A percentile compares a stretch with the other conserved stretches of the same genome.
phyloP scores from a whole-genome alignment of 805 yeast species.

The Candida nitratophila region DNA sequence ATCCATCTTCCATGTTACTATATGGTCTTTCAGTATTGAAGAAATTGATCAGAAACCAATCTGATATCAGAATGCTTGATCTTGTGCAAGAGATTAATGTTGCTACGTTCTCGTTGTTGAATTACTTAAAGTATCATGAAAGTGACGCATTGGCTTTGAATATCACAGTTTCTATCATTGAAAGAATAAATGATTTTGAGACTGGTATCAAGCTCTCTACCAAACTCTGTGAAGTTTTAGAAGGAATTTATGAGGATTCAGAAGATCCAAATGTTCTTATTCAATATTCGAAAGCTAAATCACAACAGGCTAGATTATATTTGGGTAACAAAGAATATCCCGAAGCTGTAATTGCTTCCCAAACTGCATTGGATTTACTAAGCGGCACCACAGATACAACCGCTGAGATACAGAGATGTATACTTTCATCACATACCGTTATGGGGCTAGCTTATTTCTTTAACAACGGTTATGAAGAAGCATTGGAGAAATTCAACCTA shows the following conservation, averaged over 20 bases:
- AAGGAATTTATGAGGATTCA: slow-evolving; percentile 37
- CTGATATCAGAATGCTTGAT: slow-evolving; percentile 47
- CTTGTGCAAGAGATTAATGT: slow-evolving; percentile 59
- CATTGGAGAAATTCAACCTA: slow-evolving; percentile 13
- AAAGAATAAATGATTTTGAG: slow-evolving; percentile 60
- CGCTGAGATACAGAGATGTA: slow-evolving; percentile 17
- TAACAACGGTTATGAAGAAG: slow-evolving; percentile 47
- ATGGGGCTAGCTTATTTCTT: slow-evolving; percentile 71
- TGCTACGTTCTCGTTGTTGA: slow-evolving; percentile 60
- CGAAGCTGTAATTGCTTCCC: slow-evolving; percentile 54
- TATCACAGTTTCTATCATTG: slow-evolving; percentile 50
- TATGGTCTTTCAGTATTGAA: slow-evolving; percentile 56
- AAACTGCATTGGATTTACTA: slow-evolving; percentile 44
- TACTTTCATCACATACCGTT: slow-evolving; percentile 57
- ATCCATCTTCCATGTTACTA: slow-evolving; percentile 61
- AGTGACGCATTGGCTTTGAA: slow-evolving; percentile 50
- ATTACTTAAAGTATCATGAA: slow-evolving; percentile 57
- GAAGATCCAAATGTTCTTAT: slow-evolving; percentile 42
- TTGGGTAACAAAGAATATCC: slow-evolving; percentile 54
- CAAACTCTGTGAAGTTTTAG: slow-evolving; percentile 36
- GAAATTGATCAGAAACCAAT: slow-evolving; percentile 31
- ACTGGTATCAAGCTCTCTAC: slow-evolving; percentile 43
- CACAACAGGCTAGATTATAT: slow-evolving; percentile 66
- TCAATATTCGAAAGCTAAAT: slow-evolving; percentile 51
- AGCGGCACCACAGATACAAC: slow-evolving; percentile 9